Percentiles rank a stretch among this genome's conserved stretches.
phyloP scores from a whole-genome alignment of 2,329 filamentous ascomycete species.

The Rhinocladiella mackenziei region DNA sequence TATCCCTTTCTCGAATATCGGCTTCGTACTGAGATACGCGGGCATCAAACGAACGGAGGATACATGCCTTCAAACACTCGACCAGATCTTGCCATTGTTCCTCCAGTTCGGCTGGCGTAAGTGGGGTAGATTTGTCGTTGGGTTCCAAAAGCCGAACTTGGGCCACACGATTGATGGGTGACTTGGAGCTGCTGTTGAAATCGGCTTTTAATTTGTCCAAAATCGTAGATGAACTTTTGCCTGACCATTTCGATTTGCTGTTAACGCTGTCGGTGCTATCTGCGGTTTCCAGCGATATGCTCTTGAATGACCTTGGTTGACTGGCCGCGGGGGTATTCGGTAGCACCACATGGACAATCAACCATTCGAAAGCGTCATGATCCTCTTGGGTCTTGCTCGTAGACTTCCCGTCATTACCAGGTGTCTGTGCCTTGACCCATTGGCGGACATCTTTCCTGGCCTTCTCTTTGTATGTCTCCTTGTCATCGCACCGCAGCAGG shows the following conservation, averaged over 20 bases:
- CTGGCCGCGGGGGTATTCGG: conserved; percentile 78
- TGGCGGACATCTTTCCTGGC: conserved; percentile 76
- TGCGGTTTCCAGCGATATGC: conserved; percentile 46
- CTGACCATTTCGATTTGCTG: conserved; percentile 68
- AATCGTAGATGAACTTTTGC: conserved; percentile 72
- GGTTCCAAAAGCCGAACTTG: conserved; percentile 67
- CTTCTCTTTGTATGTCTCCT: conserved; percentile 81
- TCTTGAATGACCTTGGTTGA: conserved; percentile 60
- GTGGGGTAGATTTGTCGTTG: conserved; percentile 36
- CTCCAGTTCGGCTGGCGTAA: conserved; percentile 75
- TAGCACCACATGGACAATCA: conserved; percentile 87
- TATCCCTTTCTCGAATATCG: conserved; percentile 90
- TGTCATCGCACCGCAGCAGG: conserved; percentile 88
- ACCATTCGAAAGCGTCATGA: conserved; percentile 94
- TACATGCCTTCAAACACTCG: conserved; percentile 78
- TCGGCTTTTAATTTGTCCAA: conserved; percentile 86
- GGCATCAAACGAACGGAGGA: conserved; percentile 83
- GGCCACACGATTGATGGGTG: conserved; percentile 69
- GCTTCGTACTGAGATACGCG: conserved; percentile 94
- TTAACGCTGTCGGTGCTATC: conserved; percentile 61
- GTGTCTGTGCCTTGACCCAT: conserved; percentile 69
- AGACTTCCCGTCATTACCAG: conserved; percentile 29
- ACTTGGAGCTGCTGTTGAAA: conserved; percentile 76
- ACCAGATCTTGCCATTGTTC: conserved; percentile 81
- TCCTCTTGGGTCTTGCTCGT: conserved; percentile 70